A percentile compares a stretch with the other conserved stretches of the same genome.
Evolutionary conservation across 768 basidiomycete species (phyloP).

Genomic region (Russula sp.): DNA sequence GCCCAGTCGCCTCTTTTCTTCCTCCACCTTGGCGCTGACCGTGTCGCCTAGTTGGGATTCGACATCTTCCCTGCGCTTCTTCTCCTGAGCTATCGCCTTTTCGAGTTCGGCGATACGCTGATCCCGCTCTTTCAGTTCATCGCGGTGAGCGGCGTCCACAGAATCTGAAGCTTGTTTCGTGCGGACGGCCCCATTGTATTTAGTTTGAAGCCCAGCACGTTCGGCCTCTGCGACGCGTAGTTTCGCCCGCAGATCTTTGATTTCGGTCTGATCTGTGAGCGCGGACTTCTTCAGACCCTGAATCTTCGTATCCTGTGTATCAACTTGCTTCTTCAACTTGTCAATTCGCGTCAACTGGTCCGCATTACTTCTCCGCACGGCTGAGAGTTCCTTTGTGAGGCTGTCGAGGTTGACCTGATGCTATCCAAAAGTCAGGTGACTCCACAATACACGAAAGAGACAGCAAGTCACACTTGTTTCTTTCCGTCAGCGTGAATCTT

Average conservation of each 20-base stretch:
- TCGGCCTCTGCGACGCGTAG: slow-evolving; percentile 53
- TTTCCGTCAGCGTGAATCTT: slow-evolving; percentile 56
- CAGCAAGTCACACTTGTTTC: slow-evolving; percentile 42
- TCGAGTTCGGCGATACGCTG: slow-evolving; percentile 49
- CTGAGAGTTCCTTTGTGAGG: slow-evolving; percentile 48
- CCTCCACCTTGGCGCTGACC: slow-evolving; percentile 34
- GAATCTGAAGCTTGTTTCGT: slow-evolving; percentile 42
- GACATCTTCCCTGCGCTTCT: slow-evolving; percentile 40
- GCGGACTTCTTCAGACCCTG: slow-evolving; percentile 52
- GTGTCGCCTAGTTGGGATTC: slow-evolving; percentile 41
- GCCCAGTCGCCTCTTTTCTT: slow-evolving; percentile 33
- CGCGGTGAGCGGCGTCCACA: slow-evolving; percentile 43
- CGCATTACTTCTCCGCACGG: slow-evolving; percentile 37
- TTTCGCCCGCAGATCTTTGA: slow-evolving; percentile 56
- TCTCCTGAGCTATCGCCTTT: slow-evolving; percentile 43
- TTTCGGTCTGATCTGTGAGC: slow-evolving; percentile 46
- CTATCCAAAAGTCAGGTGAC: slow-evolving; percentile 31
- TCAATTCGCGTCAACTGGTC: slow-evolving; percentile 51
- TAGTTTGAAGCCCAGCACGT: slow-evolving; percentile 40
- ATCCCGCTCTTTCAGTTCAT: slow-evolving; percentile 51
- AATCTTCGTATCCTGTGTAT: slow-evolving; percentile 47
- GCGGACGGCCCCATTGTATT: slow-evolving; percentile 46
- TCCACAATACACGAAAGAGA: neutral
- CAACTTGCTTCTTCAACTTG: slow-evolving; percentile 57
- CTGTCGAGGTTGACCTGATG: slow-evolving; percentile 54